Conservation (phyloP, 1,139 yeast genomes). For the Suhomyces anneliseae region DNA sequence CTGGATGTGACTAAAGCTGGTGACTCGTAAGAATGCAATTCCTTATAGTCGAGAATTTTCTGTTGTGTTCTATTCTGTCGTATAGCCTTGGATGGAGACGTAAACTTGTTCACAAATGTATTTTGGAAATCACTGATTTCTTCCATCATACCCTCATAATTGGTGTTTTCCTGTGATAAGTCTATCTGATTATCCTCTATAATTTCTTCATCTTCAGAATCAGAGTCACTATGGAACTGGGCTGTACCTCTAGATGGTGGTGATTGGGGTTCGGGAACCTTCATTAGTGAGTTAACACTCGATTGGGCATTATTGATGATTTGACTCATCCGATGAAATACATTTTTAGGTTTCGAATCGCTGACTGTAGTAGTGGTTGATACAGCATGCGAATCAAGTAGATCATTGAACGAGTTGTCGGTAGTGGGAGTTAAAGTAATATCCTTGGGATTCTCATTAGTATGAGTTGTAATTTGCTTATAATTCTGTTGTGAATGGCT, state of each 20-base stretch:
- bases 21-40: conserved; percentile 21
- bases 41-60: conserved; percentile 37
- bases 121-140: conserved; percentile 37
- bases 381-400: conserved; percentile 7
- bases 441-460: neutral
- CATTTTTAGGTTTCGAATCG: neutral
- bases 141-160: conserved; percentile 24
- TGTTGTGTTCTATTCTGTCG: conserved; percentile 35
- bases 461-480: neutral
- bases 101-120: conserved; percentile 27
- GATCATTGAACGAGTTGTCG: conserved; percentile 25
- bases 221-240: conserved; percentile 31
- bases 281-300: conserved; percentile 19
- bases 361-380: neutral
- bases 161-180: conserved; percentile 2
- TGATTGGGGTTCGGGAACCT: neutral
- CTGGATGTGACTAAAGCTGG: neutral
- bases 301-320: conserved; percentile 18
- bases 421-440: conserved; percentile 12
- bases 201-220: conserved; percentile 28
- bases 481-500: neutral
- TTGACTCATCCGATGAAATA: conserved; percentile 4
- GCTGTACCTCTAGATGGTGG: conserved; percentile 6
- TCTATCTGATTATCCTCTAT: conserved; percentile 4
- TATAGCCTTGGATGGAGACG: conserved; percentile 4